Percentiles rank a stretch among this genome's conserved stretches.
Evolutionary conservation across 116 monocot species (phyloP).

Genomic region (Posidonia oceanica): DNA sequence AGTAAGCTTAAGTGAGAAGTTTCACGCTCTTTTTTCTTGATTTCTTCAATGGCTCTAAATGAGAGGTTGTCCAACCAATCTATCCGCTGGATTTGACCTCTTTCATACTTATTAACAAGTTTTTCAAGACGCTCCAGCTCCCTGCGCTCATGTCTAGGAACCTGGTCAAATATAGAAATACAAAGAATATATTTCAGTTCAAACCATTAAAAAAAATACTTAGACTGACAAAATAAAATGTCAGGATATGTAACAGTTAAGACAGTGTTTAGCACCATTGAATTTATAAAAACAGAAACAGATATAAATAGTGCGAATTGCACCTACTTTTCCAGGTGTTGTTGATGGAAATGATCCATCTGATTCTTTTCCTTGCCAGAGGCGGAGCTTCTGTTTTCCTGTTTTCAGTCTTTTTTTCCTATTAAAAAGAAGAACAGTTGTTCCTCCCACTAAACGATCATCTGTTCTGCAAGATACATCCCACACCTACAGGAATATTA

Average conservation of each 20-base stretch:
- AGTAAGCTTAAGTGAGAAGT: conserved; percentile 70
- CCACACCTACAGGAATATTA: conserved; percentile 47
- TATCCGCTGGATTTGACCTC: conserved; percentile 78
- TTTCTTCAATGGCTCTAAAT: conserved; percentile 70
- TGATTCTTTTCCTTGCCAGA: conserved; percentile 67
- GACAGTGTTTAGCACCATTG: background rate
- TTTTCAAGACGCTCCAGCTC: conserved; percentile 88
- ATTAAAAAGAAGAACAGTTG: conserved; percentile 88
- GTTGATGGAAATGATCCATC: conserved; percentile 80
- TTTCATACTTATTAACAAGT: conserved; percentile 87
- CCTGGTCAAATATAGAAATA: conserved; percentile 25
- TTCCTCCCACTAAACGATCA: conserved; percentile 60
- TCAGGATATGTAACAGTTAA: background rate
- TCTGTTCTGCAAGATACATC: conserved; percentile 61
- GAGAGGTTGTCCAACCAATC: conserved; percentile 89
- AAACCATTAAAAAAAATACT: background rate
- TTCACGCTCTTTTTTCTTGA: conserved; percentile 66
- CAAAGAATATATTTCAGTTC: background rate
- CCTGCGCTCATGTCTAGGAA: conserved; percentile 66
- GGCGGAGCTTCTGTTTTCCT: conserved; percentile 82
- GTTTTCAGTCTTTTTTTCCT: conserved; percentile 81
- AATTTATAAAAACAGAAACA: too few relatives aligned
- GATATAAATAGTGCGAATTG: background rate
- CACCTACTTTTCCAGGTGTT: conserved; percentile 83
- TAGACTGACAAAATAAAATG: background rate